Evolutionary conservation across 495 filamentous ascomycete species (phyloP), one percentile per base, ranked within the genome.

Genomic region (Pyronema domesticum): DNA sequence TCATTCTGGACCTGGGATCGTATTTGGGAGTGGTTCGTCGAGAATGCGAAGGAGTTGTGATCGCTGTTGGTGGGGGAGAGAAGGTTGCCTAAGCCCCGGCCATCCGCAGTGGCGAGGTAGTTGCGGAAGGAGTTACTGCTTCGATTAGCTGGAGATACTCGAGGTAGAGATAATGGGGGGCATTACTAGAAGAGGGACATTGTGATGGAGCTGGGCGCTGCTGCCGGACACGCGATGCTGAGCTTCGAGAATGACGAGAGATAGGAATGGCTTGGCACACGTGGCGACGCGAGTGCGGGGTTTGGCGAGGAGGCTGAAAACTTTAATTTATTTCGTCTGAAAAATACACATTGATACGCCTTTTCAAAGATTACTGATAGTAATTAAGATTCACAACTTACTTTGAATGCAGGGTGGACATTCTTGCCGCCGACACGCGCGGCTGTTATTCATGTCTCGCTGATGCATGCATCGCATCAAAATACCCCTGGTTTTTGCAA

Each of bases 1-100:
- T 69, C 68, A 48, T 79, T 76, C 30, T 76, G 74, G 11, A 94
- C 68, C 54, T 86, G 76, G 51, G 72, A 69, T 43, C 74, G 70
- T 9, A 76, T 61, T 56, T 80, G 80, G n/a, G 75, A 73, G 54
- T 74, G 74, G 44, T 78, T 78, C 37, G 73, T 71, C 54, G 75
- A 74, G 48, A 70, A 67, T 65, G 79, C 80, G 57, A 89, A 79
- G 6, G 72, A 68, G 33, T 68, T 58, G 10, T 47, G 48, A 33
- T 64, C 57, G 4, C 51, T 35, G 47, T 55, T 57, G 6, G 50
- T 51, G 15, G 52, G 52, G 48, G 58, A 61, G 51, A 64, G 58
- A 18, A 64, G 55, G 3, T 45, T 44, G 8, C 62, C 62, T 19
- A 64, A 58, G 18, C 47, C 47, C n/a, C 44, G 45, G 47, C 61